Percentiles rank a stretch among this genome's conserved stretches.
Conservation (phyloP, 2,329 filamentous ascomycete species). For the Aspergillus floridensis region DNA sequence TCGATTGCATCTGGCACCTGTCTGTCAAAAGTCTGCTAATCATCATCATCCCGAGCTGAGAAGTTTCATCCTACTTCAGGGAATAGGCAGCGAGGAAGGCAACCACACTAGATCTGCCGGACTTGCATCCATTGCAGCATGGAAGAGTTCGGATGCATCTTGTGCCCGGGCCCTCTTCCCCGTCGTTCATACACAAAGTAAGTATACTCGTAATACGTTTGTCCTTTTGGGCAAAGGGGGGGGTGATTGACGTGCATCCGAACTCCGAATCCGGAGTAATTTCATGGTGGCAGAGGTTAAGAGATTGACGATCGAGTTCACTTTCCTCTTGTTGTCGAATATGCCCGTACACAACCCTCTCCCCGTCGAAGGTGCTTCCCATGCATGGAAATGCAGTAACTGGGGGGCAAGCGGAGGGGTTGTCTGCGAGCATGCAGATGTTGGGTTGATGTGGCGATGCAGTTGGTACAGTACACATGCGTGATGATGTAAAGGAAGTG, state of each 20-base stretch:
- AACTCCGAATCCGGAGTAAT: too few relatives aligned
- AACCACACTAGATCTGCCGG: background rate
- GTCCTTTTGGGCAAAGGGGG: too few relatives aligned
- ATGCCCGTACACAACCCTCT: background rate
- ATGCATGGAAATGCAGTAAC: background rate
- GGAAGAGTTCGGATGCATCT: background rate
- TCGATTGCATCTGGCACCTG: too few relatives aligned
- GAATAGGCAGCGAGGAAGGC: constrained; percentile 8
- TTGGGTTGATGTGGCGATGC: background rate
- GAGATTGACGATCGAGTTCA: too few relatives aligned
- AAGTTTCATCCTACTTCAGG: background rate
- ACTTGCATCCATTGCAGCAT: background rate
- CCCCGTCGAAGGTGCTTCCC: background rate
- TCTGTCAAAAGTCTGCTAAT: too few relatives aligned
- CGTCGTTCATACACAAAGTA: too few relatives aligned
- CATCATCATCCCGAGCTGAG: background rate
- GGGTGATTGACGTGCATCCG: too few relatives aligned
- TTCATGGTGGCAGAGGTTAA: too few relatives aligned
- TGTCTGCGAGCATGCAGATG: background rate
- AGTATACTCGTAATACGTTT: too few relatives aligned
- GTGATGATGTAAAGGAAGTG: background rate
- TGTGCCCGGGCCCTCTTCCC: too few relatives aligned
- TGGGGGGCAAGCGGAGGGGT: background rate
- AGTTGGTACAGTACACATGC: background rate
- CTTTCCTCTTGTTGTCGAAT: too few relatives aligned